phyloP scores from a whole-genome alignment of 208 protist species.

The Leishmania guyanensis region DNA sequence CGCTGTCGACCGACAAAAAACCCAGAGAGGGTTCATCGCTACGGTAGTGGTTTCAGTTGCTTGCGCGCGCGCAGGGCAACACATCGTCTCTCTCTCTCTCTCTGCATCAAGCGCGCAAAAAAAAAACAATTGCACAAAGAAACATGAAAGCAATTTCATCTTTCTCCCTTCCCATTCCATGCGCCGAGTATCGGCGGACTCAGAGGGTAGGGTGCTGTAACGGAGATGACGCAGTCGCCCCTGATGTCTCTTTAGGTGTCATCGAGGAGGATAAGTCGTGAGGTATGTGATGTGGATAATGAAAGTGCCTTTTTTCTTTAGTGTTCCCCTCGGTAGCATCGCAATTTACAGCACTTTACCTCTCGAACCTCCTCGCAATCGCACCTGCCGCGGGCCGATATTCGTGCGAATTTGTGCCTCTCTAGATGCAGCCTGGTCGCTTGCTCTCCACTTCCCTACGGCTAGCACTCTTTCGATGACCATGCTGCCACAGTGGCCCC shows the following conservation, averaged over 20 bases:
- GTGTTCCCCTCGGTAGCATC: not conserved
- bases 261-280: not conserved
- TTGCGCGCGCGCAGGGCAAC: not conserved
- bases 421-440: not conserved
- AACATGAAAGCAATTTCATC: not conserved
- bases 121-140: not conserved
- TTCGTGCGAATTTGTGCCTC: not conserved
- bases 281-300: not conserved
- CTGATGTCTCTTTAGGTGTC: not conserved
- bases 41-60: not conserved
- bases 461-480: not conserved
- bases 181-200: not conserved
- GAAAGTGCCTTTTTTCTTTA: not conserved
- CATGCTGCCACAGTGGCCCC: not conserved
- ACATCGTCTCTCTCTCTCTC: not conserved
- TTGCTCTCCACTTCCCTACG: not conserved
- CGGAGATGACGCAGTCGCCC: not conserved
- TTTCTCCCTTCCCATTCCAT: not conserved
- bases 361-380: not conserved
- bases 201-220: not conserved
- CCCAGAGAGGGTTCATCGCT: not conserved
- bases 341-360: not conserved
- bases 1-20: not conserved
- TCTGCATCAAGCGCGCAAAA: not conserved
- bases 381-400: not conserved